Base-by-base conservation (phyloP, 345 rosid species). In the Psidium friedrichsthalianum region DNA sequence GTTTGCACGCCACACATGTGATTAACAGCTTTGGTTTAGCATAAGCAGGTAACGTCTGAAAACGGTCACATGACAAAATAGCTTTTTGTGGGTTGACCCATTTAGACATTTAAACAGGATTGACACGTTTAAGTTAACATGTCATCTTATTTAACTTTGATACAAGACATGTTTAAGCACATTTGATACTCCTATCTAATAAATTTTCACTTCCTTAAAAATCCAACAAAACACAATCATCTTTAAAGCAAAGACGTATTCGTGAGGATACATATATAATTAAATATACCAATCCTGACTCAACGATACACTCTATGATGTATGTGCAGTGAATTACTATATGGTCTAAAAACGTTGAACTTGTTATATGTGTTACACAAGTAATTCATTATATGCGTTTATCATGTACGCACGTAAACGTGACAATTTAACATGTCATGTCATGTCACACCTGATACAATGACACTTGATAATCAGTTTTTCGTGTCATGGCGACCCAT, bases 371-470 rank as follows among this genome's bases (percentile, higher is more conserved):
- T 56, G 58, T 56, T 56, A 56, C 25, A 56, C n/a, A 21, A 25
- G 58, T 56, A 56, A 56, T 56, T 24, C 3, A 21, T 3, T 56
- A 56, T 6, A 21, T 11, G 57, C 8, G 11, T 21, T 56, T 25
- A 56, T 56, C 5, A 56, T 56, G 25, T 55, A 7, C 25, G 16
- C 10, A 22, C 11, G 11, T 56, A 11, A 56, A 56, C 0, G 11
- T 56, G 2, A 24, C 11, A 15, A 14, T 11, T 32, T 8, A 64
- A 64, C 0, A 0, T 16, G 44, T 5, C 6, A 1, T 32, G 42
- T 64, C 2, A 1, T 64, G 78, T 64, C 24, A 64, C 44, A 64
- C 78, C 44, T 32, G 24, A 64, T 3, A 18, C 18, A 22, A 12
- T 64, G 76, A 64, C 3, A 32, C 47, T 32, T 69, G 47, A 69